A percentile compares a stretch with the other conserved stretches of the same genome.
phyloP scores from a whole-genome alignment of 176 grass and related monocot genomes.

The Pontederia paniculata region DNA sequence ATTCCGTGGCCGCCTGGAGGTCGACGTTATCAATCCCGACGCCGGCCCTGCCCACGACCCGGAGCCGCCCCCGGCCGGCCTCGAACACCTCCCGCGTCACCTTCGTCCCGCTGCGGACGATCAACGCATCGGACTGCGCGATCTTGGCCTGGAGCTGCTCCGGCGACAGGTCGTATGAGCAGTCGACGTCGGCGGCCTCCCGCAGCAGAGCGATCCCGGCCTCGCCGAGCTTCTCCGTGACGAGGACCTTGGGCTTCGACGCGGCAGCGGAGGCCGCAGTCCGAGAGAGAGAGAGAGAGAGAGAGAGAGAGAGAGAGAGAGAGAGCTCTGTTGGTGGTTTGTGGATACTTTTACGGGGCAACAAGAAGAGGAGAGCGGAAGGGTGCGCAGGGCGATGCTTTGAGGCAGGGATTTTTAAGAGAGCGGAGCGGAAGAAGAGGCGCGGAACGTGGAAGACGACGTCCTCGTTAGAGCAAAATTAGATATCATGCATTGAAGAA shows the following conservation, averaged over 20 bases:
- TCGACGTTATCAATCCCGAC: conserved; percentile 94
- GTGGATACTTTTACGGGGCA: no score
- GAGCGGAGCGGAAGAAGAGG: no score
- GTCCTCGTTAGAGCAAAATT: no score
- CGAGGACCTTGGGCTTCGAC: conserved; percentile 46
- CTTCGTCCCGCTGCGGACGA: conserved; percentile 57
- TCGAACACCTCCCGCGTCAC: conserved; percentile 81
- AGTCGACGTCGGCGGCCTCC: conserved; percentile 62
- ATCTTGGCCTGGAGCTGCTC: conserved; percentile 82
- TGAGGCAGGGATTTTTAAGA: no score
- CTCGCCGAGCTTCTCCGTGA: conserved; percentile 54
- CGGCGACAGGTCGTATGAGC: conserved; percentile 57
- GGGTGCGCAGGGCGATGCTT: no score
- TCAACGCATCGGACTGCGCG: conserved; percentile 58
- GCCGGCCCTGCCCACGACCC: conserved; percentile 56
- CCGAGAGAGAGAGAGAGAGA: no score
- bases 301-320: no score
- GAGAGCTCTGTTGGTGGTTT: no score
- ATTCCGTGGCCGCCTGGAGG: conserved; percentile 82
- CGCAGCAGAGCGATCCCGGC: conserved; percentile 43
- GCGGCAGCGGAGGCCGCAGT: not conserved
- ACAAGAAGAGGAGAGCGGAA: no score
- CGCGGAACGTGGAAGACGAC: no score
- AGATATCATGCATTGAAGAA: no score
- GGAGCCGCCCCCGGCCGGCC: conserved; percentile 51